Conservation (phyloP, 2,329 filamentous ascomycete species). For the Neurospora sp. region DNA sequence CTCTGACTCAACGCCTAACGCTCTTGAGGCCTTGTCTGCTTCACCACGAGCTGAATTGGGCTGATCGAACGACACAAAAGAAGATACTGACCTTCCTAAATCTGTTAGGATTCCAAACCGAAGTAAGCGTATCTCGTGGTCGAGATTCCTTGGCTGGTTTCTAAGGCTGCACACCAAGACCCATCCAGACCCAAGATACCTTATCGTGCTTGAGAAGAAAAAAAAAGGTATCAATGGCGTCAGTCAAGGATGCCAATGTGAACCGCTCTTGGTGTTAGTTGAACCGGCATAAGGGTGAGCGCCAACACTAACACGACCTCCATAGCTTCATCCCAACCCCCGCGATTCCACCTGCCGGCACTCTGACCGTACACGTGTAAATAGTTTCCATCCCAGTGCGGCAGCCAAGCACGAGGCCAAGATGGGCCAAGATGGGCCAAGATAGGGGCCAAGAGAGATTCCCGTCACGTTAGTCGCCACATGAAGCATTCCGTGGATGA, state of each 20-base stretch:
- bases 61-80: background rate
- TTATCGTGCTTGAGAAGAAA: background rate
- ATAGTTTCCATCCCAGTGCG: background rate
- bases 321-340: background rate
- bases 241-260: background rate
- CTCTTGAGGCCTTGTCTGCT: background rate
- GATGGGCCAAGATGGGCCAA: background rate
- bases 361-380: background rate
- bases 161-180: background rate
- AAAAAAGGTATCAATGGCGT: background rate
- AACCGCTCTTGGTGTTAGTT: background rate
- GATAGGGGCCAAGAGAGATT: background rate
- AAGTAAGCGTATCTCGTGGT: background rate
- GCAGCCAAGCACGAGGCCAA: background rate
- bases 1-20: background rate
- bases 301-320: background rate
- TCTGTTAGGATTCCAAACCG: background rate
- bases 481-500: background rate
- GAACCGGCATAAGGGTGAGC: background rate
- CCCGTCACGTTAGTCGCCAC: slow-evolving; percentile 2
- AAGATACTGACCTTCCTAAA: background rate
- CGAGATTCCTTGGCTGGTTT: background rate
- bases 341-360: background rate
- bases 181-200: background rate
- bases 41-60: background rate